Base-by-base conservation (phyloP, 1,284 basidiomycete species). In the Pseudozyma pruni region DNA sequence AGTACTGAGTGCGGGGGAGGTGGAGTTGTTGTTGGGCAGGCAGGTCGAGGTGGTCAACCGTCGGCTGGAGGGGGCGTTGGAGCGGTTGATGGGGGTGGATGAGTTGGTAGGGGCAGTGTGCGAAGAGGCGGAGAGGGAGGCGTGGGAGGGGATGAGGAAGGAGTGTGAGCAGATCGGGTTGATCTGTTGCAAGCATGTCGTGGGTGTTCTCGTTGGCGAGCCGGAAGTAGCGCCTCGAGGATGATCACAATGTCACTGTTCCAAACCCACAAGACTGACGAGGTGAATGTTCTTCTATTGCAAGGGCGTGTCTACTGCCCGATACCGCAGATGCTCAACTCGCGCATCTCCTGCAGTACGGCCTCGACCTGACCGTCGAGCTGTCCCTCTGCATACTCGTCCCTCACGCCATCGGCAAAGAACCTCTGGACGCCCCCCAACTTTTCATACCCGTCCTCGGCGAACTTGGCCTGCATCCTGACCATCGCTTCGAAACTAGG, bases 381-480 rank as follows among this genome's bases (percentile, higher is more conserved):
- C 82, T 94, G 91, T 6, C 95, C 95, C 49, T 93, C 92, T 20
- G 96, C 95, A 80, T 99, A 99, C 77, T 98, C 94, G 13, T 80
- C 79, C 17, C 80, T 66, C 0, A 82, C 76, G 13, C 76, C 72
- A 37, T 82, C 79, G 7, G 76, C 60, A 61, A 82, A 82, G 66
- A 75, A 98, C 88, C 94, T 86, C 83, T 99, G 96, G 4, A 98
- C 96, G 41, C 93, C 90, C 40, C 94, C 92, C 53, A 98, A 87
- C 85, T 96, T 98, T 85, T 98, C 94, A 83, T 99, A 99, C 0
- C 93, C 96, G 77, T 98, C 94, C 82, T 97, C 92, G 1, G 94
- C 93, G 79, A 97, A 97, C 78, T 94, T 93, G 80, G 92, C 89
- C 83, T 99, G 95, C 88, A 96, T 92, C 38, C 96, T 92, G 13